Percentiles rank a stretch among this genome's conserved stretches.
Conservation (phyloP, 2,329 filamentous ascomycete genomes). For the Kalmusia sp. region DNA sequence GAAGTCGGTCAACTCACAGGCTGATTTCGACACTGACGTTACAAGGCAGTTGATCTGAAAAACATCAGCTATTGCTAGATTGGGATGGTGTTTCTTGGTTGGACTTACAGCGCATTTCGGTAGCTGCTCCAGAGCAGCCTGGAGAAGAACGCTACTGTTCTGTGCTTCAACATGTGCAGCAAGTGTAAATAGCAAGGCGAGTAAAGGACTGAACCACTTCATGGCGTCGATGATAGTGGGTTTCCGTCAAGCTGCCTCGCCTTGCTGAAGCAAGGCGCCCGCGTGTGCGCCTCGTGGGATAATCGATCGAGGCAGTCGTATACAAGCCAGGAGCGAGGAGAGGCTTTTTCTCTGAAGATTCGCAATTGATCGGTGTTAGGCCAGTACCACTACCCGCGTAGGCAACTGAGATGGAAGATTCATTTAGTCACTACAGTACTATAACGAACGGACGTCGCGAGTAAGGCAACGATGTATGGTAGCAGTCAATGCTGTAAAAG, state of each 20-base stretch:
- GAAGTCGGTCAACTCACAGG: conserved; percentile 32
- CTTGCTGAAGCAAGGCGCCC: neutral
- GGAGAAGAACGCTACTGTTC: conserved; percentile 10
- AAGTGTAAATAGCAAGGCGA: neutral
- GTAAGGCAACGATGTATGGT: neutral
- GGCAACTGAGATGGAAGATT: neutral
- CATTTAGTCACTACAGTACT: neutral
- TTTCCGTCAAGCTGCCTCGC: neutral
- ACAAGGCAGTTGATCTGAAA: conserved; percentile 31
- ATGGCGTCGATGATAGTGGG: neutral
- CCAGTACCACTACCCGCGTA: no score
- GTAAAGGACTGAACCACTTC: neutral
- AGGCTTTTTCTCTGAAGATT: no score
- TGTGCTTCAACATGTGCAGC: conserved; percentile 4
- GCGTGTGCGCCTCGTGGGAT: no score
- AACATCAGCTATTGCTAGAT: neutral
- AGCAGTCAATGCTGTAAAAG: neutral
- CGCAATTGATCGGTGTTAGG: no score
- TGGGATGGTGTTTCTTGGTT: neutral
- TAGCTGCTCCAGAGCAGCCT: conserved; percentile 5
- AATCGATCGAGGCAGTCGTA: no score
- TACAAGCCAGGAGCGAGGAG: no score
- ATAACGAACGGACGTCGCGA: conserved; percentile 1
- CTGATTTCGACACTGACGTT: conserved; percentile 23
- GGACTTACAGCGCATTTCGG: conserved; percentile 12